phyloP scores from a whole-genome alignment of 2,329 filamentous ascomycete genomes.

The Basipetospora chlamydospora region DNA sequence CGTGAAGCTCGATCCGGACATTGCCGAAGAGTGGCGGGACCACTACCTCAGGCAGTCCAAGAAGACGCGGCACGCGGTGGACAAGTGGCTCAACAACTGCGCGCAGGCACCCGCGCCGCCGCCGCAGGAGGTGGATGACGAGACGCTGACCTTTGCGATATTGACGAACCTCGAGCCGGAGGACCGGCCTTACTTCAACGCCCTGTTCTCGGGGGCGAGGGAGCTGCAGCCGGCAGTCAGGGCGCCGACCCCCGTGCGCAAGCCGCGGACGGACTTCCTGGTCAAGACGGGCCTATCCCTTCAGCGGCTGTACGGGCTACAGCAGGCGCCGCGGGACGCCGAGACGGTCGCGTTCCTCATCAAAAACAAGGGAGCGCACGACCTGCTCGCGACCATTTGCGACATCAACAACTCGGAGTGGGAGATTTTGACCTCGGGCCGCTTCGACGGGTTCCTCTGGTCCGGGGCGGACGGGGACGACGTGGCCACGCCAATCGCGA shows the following conservation, averaged over 20 bases:
- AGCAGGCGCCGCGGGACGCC: constrained; percentile 61
- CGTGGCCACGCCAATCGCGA: constrained; percentile 26
- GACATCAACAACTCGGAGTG: constrained; percentile 88
- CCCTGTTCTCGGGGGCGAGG: constrained; percentile 50
- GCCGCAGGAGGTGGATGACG: constrained; percentile 82
- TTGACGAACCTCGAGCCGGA: constrained; percentile 68
- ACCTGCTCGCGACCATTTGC: constrained; percentile 72
- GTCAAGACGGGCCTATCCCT: constrained; percentile 63
- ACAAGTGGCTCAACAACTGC: constrained; percentile 76
- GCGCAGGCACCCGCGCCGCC: constrained; percentile 58
- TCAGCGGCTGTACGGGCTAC: constrained; percentile 70
- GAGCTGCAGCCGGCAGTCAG: constrained; percentile 41
- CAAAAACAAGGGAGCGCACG: constrained; percentile 67
- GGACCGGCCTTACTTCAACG: constrained; percentile 69
- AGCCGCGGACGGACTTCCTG: constrained; percentile 57
- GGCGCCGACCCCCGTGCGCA: constrained; percentile 55
- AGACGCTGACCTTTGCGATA: constrained; percentile 87
- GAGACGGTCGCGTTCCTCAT: constrained; percentile 78
- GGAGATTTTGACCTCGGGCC: constrained; percentile 87
- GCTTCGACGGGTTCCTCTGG: constrained; percentile 92
- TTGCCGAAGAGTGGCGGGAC: constrained; percentile 83
- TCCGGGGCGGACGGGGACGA: constrained; percentile 65
- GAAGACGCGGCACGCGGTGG: constrained; percentile 82
- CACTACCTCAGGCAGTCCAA: constrained; percentile 86
- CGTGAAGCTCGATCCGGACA: constrained; percentile 75